phyloP scores from a whole-genome alignment of 2,329 filamentous ascomycete species.

The Exserohilum turcica region DNA sequence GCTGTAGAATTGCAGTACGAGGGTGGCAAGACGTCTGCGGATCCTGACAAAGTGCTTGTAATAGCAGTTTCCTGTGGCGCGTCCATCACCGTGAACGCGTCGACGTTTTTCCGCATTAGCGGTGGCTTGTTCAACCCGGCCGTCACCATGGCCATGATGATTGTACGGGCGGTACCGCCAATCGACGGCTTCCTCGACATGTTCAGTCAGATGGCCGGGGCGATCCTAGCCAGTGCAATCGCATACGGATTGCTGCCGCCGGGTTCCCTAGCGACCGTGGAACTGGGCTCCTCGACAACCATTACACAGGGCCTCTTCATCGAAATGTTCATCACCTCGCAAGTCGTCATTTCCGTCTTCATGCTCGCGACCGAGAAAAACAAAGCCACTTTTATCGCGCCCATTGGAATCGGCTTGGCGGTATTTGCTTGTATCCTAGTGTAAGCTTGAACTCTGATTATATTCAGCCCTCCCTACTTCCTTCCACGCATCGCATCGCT shows the following conservation, averaged over 20 bases:
- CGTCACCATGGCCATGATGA: constrained; percentile 5
- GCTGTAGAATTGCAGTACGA: constrained; percentile 17
- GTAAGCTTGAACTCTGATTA: constrained; percentile 26
- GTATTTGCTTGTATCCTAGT: too few species aligned
- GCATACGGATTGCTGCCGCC: not conserved
- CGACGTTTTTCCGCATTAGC: constrained; percentile 38
- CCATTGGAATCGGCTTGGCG: constrained; percentile 52
- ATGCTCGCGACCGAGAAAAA: constrained; percentile 66
- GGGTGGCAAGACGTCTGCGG: constrained; percentile 16
- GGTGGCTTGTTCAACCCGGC: constrained; percentile 35
- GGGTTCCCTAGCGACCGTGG: constrained; percentile 27
- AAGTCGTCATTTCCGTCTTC: constrained; percentile 43
- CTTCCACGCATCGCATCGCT: constrained; percentile 65
- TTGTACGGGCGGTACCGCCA: constrained; percentile 14
- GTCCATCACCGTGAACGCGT: constrained; percentile 50
- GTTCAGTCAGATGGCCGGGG: too few species aligned
- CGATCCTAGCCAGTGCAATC: too few species aligned
- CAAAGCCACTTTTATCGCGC: constrained; percentile 62
- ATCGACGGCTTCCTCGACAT: too few species aligned
- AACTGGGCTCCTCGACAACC: constrained; percentile 17
- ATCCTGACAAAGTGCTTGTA: constrained; percentile 43
- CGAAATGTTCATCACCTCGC: constrained; percentile 29
- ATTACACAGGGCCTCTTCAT: constrained; percentile 29
- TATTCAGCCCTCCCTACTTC: constrained; percentile 56
- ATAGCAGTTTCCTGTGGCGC: constrained; percentile 50